Evolutionary conservation across 2,329 filamentous ascomycete species (phyloP).

Genomic region (Aphanocladium album): DNA sequence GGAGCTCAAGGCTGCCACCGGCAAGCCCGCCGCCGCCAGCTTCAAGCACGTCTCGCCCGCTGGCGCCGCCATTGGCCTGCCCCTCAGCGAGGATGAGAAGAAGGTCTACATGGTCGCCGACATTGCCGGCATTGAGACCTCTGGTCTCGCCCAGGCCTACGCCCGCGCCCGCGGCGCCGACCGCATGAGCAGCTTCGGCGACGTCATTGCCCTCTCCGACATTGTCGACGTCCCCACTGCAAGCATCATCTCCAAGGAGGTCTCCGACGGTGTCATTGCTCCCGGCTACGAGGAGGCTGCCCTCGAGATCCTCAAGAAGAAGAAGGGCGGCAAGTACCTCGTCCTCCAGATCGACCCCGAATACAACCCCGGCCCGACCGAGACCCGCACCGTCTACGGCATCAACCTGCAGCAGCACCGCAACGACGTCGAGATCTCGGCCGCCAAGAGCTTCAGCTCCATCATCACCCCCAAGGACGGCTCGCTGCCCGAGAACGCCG

Average conservation of each 20-base stretch:
- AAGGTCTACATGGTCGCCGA: constrained; percentile 99
- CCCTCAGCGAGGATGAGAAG: constrained; percentile 79
- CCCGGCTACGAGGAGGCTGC: constrained; percentile 81
- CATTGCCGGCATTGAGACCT: constrained; percentile 81
- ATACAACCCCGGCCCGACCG: constrained; percentile 74
- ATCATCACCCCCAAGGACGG: constrained; percentile 83
- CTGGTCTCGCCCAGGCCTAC: constrained; percentile 86
- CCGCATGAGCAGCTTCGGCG: constrained; percentile 97
- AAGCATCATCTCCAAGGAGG: constrained; percentile 96
- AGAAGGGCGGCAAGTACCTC: constrained; percentile 96
- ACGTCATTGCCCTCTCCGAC: constrained; percentile 90
- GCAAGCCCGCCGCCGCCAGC: constrained; percentile 85
- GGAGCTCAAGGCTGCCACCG: constrained; percentile 85
- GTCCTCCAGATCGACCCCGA: constrained; percentile 90
- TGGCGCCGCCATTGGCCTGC: constrained; percentile 88
- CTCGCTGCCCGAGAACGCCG: constrained; percentile 70
- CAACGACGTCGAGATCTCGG: constrained; percentile 78
- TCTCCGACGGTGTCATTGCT: constrained; percentile 94
- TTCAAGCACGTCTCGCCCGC: constrained; percentile 99
- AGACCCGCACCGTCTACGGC: constrained; percentile 85
- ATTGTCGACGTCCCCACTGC: constrained; percentile 88
- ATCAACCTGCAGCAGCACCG: constrained; percentile 84
- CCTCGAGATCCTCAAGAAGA: constrained; percentile 88
- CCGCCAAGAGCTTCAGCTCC: constrained; percentile 71
- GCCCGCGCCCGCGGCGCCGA: constrained; percentile 92